Conservation (phyloP, 2,329 filamentous ascomycete species). For the Botryotinia convoluta region DNA sequence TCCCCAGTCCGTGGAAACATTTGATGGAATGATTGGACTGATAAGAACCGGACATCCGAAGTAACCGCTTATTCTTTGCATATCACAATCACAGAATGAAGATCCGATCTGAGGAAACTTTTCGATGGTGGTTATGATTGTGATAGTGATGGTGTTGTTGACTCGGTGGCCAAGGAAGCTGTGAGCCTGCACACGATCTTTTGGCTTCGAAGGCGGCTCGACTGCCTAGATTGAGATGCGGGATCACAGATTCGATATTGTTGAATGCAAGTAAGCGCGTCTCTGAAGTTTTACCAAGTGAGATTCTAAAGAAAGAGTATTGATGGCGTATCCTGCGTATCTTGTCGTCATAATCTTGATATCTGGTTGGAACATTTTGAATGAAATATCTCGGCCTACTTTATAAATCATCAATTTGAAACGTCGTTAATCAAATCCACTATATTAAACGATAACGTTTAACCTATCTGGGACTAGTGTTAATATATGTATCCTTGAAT, state of each 20-base stretch:
- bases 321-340: not conserved
- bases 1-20: not conserved
- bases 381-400: not conserved
- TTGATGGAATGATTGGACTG: not conserved
- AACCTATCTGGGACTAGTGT: not conserved
- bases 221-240: not conserved
- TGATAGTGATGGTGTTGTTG: not conserved
- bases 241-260: not conserved
- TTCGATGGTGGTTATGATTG: not conserved
- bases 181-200: not conserved
- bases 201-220: not conserved
- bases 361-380: not conserved
- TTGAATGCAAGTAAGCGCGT: slow-evolving; percentile 3
- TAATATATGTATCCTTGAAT: not conserved
- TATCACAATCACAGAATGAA: slow-evolving; percentile 9
- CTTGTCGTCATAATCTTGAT: slow-evolving; percentile 2
- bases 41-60: slow-evolving; percentile 4
- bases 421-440: slow-evolving; percentile 15
- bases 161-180: not conserved
- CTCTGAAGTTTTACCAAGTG: not conserved
- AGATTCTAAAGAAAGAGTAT: not conserved
- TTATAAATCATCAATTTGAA: not conserved
- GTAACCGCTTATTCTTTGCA: not conserved
- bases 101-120: not conserved
- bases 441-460: not conserved